A percentile compares a stretch with the other conserved stretches of the same genome.
These are phyloP conservation scores for Cordyceps farinosa DNA, from an alignment of 2,329 filamentous ascomycete species.

Conservation along the genomic window DNA sequence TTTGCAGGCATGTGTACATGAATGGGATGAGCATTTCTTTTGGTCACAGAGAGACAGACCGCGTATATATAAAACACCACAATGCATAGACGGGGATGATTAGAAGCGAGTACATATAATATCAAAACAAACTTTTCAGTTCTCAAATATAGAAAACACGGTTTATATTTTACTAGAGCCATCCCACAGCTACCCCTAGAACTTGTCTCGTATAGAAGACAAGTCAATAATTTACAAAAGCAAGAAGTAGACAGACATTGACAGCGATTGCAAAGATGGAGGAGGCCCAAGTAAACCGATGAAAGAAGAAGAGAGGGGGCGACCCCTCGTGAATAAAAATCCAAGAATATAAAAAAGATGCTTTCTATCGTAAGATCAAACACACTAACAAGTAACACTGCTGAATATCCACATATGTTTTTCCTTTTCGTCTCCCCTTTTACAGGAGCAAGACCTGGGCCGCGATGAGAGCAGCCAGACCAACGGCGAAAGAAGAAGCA, in stretches of 20 bases:
- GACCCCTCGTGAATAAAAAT: slow-evolving; percentile 12
- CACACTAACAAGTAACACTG: slow-evolving; percentile 7
- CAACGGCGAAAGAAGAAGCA: slow-evolving; percentile 9
- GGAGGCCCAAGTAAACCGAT: background rate
- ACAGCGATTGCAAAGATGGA: background rate
- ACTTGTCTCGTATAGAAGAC: background rate
- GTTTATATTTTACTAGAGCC: too few relatives aligned
- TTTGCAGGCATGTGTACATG: slow-evolving; percentile 6
- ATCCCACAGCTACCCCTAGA: too few relatives aligned
- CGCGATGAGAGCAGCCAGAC: slow-evolving; percentile 12
- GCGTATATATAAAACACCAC: background rate
- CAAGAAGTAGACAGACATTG: background rate
- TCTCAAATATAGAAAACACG: too few relatives aligned
- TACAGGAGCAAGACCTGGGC: slow-evolving; percentile 16
- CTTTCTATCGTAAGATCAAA: slow-evolving; percentile 16
- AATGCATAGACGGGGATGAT: too few relatives aligned
- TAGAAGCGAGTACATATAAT: background rate
- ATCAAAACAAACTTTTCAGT: too few relatives aligned
- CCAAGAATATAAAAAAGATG: slow-evolving; percentile 4
- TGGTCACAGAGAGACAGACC: background rate
- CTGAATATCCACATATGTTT: background rate
- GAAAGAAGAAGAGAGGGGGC: slow-evolving; percentile 5
- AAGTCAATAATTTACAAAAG: background rate
- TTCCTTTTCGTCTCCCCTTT: background rate
- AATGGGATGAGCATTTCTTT: background rate